Base-by-base conservation (phyloP, 768 basidiomycete species). In the Xerocomus potaroensis region DNA sequence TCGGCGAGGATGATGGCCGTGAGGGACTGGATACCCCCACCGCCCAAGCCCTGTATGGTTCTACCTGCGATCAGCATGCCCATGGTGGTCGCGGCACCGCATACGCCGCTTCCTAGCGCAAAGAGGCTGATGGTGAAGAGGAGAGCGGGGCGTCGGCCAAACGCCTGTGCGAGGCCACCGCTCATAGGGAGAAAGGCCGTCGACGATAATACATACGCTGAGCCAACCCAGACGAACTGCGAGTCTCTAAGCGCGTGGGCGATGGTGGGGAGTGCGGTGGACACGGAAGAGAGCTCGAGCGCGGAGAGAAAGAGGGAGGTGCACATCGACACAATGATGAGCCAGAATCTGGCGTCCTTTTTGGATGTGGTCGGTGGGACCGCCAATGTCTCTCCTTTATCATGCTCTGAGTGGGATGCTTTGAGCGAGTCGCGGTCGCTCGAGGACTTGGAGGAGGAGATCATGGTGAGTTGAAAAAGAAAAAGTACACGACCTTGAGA, bases 1-100 rank as follows among this genome's bases (percentile, higher is more conserved):
- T 75, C 74, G n/a, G 69, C 65, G 2, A 72, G 50, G 39, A 75
- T 57, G 48, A 74, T 71, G 34, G 71, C 66, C 4, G 67, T 59
- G 33, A 69, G 56, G 7, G 62, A 55, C 8, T 65, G 45, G 30
- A 71, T 66, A 7, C 68, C 68, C 6, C 71, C 71, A 7, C 65
- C 63, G 1, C 69, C 69, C 32, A 70, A 43, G 31, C 69, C 69
- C 55, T 70, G 69, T 23, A 69, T 39, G 6, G 63, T 55, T 21
- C 60, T 51, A 8, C 60, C 60, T 5, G 49, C 55, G 30, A 62
- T 57, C 38, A 62, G 57, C 49, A 57, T 48, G 11, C 38, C 48
- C 48, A 62, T 54, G 16, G 35, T 57, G 3, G 16, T 50, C 3
- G 57, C 60, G 3, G 48, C 52, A 6, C 72, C 72, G 8, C 62